Percentiles rank a stretch among this genome's conserved stretches.
Evolutionary conservation across 805 yeast species (phyloP).

Genomic region (Teunomyces pallodes): DNA sequence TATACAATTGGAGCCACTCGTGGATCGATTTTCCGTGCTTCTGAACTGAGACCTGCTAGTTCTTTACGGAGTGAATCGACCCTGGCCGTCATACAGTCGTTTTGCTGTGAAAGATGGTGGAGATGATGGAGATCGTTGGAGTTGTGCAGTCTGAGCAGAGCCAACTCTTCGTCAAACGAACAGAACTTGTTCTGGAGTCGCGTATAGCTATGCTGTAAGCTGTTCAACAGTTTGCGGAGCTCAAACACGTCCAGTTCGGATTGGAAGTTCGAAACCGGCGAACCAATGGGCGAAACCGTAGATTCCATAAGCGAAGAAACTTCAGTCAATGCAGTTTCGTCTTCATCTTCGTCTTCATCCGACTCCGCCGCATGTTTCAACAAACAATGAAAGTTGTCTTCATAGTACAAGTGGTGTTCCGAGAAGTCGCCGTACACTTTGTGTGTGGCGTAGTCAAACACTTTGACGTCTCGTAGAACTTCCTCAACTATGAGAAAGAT

Average conservation of each 20-base stretch:
- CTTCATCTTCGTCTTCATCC: constrained; percentile 17
- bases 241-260: constrained; percentile 2
- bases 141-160: constrained; percentile 9
- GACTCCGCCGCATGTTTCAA: constrained; percentile 4
- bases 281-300: not conserved
- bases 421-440: constrained; percentile 15
- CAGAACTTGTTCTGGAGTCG: constrained; percentile 8
- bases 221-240: constrained; percentile 9
- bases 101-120: constrained; percentile 4
- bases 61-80: constrained; percentile 9
- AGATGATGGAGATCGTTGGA: constrained; percentile 9
- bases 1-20: too few relatives aligned
- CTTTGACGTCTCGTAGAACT: constrained; percentile 16
- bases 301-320: not conserved
- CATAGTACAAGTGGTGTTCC: constrained; percentile 9
- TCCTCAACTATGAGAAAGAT: constrained; percentile 13
- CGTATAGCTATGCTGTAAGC: constrained; percentile 9
- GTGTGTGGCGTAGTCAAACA: constrained; percentile 13
- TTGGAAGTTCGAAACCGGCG: not conserved
- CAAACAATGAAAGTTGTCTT: constrained; percentile 9
- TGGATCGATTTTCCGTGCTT: not conserved
- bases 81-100: constrained; percentile 5
- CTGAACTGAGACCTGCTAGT: constrained; percentile 5
- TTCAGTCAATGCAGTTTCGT: constrained; percentile 21
- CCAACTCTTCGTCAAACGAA: constrained; percentile 7